A percentile compares a stretch with the other conserved stretches of the same genome.
Evolutionary conservation across 1,284 basidiomycete genomes (phyloP).

Genomic region (Heterobasidion parviporum): DNA sequence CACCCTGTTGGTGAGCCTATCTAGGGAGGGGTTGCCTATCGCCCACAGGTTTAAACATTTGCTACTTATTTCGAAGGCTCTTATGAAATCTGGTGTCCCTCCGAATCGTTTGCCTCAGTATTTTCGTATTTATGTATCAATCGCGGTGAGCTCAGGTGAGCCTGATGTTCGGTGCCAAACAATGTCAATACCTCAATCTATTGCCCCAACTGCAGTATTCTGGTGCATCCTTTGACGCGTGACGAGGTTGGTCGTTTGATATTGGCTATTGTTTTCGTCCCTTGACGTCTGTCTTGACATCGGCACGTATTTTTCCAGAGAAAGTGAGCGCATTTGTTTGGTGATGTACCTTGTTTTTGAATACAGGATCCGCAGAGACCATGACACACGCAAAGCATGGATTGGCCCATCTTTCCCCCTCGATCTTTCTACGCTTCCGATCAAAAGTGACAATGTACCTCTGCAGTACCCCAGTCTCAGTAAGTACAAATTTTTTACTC

Average conservation of each 20-base stretch:
- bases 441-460: slow-evolving; percentile 43
- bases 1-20: slow-evolving; percentile 59
- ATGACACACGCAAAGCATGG: slow-evolving; percentile 61
- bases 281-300: too few species aligned
- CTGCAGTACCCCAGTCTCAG: slow-evolving; percentile 65
- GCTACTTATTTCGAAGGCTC: slow-evolving; percentile 37
- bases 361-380: slow-evolving; percentile 34
- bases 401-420: slow-evolving; percentile 61
- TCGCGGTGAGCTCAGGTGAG: slow-evolving; percentile 57
- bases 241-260: slow-evolving; percentile 40
- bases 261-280: background rate
- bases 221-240: slow-evolving; percentile 64
- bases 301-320: slow-evolving; percentile 16
- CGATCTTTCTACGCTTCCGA: slow-evolving; percentile 47
- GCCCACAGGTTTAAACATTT: background rate
- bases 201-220: slow-evolving; percentile 31
- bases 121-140: slow-evolving; percentile 68
- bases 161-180: background rate
- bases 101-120: slow-evolving; percentile 61
- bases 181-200: background rate
- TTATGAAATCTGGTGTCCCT: slow-evolving; percentile 71
- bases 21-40: background rate
- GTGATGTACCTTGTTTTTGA: background rate
- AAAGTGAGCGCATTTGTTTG: slow-evolving; percentile 18
- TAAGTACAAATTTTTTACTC: slow-evolving; percentile 22